These are phyloP conservation scores for Fusarium sambucinum DNA, from an alignment of 2,329 filamentous ascomycete species.

Conservation along the genomic window DNA sequence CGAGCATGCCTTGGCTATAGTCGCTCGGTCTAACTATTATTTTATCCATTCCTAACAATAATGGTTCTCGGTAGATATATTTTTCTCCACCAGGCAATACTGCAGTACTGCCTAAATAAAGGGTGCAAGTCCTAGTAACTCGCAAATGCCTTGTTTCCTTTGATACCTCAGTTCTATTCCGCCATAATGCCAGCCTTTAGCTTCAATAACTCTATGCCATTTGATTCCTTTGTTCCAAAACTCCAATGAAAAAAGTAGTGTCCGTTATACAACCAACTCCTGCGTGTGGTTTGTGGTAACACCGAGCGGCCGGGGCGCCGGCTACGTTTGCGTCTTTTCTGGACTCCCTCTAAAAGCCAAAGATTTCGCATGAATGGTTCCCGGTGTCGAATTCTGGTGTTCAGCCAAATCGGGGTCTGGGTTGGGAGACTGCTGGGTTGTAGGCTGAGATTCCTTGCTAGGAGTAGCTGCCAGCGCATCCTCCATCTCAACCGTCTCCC, in stretches of 20 bases:
- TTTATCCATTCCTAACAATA: background rate
- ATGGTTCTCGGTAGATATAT: background rate
- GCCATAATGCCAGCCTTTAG: slow-evolving; percentile 33
- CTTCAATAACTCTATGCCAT: slow-evolving; percentile 42
- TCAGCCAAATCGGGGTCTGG: slow-evolving; percentile 14
- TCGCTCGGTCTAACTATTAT: slow-evolving; percentile 1
- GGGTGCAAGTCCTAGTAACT: background rate
- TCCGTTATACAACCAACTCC: slow-evolving; percentile 26
- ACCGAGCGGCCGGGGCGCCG: slow-evolving; percentile 49
- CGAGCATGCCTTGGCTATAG: slow-evolving; percentile 9
- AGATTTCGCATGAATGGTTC: slow-evolving; percentile 56
- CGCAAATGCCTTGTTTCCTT: slow-evolving; percentile 22
- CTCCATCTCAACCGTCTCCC: slow-evolving; percentile 43
- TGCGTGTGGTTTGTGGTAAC: slow-evolving; percentile 50
- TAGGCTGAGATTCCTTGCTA: slow-evolving; percentile 3
- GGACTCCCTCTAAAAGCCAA: slow-evolving; percentile 72
- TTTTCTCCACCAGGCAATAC: slow-evolving; percentile 14
- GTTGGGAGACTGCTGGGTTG: slow-evolving; percentile 26
- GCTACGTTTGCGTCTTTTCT: slow-evolving; percentile 63
- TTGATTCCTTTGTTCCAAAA: slow-evolving; percentile 40
- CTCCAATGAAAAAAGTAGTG: slow-evolving; percentile 42
- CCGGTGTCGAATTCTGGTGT: slow-evolving; percentile 48
- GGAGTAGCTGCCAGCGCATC: slow-evolving; percentile 40
- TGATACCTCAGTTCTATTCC: slow-evolving; percentile 38
- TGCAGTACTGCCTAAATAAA: background rate